phyloP scores from a whole-genome alignment of 1,284 basidiomycete genomes.

The Microbotryum violaceum region DNA sequence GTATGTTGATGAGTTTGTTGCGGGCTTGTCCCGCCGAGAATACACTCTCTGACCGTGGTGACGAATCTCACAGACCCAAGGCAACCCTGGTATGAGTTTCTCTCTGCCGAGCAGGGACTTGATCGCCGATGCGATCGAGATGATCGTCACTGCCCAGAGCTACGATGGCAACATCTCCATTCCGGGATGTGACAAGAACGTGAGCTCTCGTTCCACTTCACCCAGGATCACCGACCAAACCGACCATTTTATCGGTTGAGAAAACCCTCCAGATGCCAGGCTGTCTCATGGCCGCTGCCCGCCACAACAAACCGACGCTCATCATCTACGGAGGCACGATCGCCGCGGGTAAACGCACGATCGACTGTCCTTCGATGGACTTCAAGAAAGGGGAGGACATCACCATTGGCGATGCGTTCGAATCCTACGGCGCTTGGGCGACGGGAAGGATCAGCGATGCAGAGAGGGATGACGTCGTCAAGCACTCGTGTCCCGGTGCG shows the following conservation, averaged over 20 bases:
- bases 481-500: slow-evolving; percentile 13
- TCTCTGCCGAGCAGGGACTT: slow-evolving; percentile 77
- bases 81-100: slow-evolving; percentile 57
- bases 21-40: too few relatives aligned
- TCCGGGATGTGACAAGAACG: slow-evolving; percentile 69
- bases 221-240: too few relatives aligned
- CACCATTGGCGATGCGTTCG: slow-evolving; percentile 15
- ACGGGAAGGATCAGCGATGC: slow-evolving; percentile 7
- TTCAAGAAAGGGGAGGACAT: slow-evolving; percentile 8
- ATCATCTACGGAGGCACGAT: slow-evolving; percentile 42
- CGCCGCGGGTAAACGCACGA: slow-evolving; percentile 2
- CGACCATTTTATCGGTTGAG: too few relatives aligned
- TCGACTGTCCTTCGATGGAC: slow-evolving; percentile 9
- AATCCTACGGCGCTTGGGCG: slow-evolving; percentile 6
- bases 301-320: slow-evolving; percentile 41
- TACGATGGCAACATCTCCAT: slow-evolving; percentile 11
- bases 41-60: too few relatives aligned
- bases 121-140: slow-evolving; percentile 81
- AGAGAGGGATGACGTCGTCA: slow-evolving; percentile 1
- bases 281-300: slow-evolving; percentile 62
- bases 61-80: not conserved
- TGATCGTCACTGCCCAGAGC: slow-evolving; percentile 35
- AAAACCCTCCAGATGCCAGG: slow-evolving; percentile 55
- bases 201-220: slow-evolving; percentile 10
- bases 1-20: too few relatives aligned